Conservation (phyloP, 2,329 filamentous ascomycete species). For the Diaporthe eres region DNA sequence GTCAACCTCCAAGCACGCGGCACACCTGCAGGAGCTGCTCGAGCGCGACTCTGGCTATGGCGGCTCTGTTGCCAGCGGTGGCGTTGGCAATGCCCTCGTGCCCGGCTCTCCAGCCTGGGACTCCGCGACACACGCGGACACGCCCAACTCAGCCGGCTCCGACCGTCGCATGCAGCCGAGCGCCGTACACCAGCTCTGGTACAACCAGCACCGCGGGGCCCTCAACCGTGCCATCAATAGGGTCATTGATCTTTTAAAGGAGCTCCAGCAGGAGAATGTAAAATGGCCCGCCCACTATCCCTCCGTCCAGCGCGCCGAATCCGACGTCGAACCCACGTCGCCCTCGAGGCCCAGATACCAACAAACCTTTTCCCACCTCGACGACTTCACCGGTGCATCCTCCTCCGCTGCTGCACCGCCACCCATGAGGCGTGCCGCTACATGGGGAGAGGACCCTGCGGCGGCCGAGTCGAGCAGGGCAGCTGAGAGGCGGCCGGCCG, state of each 20-base stretch:
- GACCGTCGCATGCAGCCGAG: constrained; percentile 80
- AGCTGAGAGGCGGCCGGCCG: constrained; percentile 71
- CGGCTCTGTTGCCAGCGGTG: constrained; percentile 80
- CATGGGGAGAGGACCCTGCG: constrained; percentile 73
- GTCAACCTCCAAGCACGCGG: constrained; percentile 84
- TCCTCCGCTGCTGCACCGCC: constrained; percentile 45
- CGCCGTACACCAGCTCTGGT: constrained; percentile 93
- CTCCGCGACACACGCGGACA: constrained; percentile 61
- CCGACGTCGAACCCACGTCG: constrained; percentile 57
- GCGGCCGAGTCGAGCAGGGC: constrained; percentile 80
- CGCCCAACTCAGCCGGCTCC: constrained; percentile 64
- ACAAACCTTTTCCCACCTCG: constrained; percentile 74
- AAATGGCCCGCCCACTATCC: constrained; percentile 97
- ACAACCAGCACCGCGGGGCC: constrained; percentile 90
- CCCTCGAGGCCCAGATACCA: constrained; percentile 73
- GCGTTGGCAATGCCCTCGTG: constrained; percentile 54
- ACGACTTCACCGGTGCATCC: constrained; percentile 58
- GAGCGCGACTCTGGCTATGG: constrained; percentile 95
- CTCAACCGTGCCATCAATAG: constrained; percentile 90
- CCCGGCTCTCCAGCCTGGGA: constrained; percentile 58
- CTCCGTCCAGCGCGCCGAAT: constrained; percentile 77
- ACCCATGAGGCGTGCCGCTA: constrained; percentile 77
- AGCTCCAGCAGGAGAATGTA: constrained; percentile 89
- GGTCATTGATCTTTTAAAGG: constrained; percentile 86
- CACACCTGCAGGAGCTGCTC: constrained; percentile 83